Evolutionary conservation across 768 basidiomycete species (phyloP), one percentile per base, ranked within the genome.

Genomic region (Rhodotorula graminis): DNA sequence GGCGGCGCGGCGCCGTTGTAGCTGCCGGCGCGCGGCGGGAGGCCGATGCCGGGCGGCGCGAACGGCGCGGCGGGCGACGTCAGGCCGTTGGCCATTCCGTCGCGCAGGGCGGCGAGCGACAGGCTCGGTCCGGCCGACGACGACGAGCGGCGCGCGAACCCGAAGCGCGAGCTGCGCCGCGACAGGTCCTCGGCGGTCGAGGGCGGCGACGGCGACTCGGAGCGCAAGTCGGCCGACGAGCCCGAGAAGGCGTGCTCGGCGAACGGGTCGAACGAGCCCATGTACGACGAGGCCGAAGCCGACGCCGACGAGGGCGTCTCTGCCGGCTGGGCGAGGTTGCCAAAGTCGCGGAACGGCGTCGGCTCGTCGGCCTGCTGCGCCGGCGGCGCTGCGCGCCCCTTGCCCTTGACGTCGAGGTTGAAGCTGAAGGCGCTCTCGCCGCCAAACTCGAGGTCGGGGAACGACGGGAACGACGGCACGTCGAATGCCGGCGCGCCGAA

Each of bases 401-500:
- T 74, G 64, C 71, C 71, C 66, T 76, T 70, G 69, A 66, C 73
- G 61, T 70, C 65, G 37, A 71, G 74, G 60, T 78, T 64, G 64
- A 93, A 82, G 80, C 88, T 92, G 82, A 94, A 93, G 80, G 88
- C 91, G 82, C 93, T 93, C 16, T 89, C 87, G 74, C 89, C 89
- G 15, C 90, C 92, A 44, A 90, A 87, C 80, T 93, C 92, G 75
- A 94, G 88, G 74, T 94, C 92, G 18, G 92, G 93, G 85, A 94
- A 94, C 87, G 65, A 42, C 27, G 64, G 72, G 42, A 60, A 27
- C 23, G 63, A 40, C 37, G 71, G 52, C 46, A 65, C 33, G 49
- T 65, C 61, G 37, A 59, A 44, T 15, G 37, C 42, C 37, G 64
- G 56, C 33, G 61, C 65, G 47, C 55, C 31, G 61, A 42, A 31